phyloP scores from a whole-genome alignment of 345 rosid genomes.

The Boechera stricta region DNA sequence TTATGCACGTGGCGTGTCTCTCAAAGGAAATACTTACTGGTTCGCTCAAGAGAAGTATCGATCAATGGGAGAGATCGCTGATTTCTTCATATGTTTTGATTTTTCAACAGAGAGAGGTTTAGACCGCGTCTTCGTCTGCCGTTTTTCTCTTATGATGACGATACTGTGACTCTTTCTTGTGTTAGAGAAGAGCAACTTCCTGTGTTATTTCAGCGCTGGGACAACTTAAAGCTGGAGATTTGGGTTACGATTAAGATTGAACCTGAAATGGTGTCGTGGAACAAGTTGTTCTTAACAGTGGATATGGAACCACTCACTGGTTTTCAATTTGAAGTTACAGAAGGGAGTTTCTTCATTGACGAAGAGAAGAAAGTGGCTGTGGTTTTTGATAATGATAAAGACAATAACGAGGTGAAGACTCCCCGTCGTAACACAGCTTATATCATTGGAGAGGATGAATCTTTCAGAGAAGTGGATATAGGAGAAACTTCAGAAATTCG shows the following conservation, averaged over 20 bases:
- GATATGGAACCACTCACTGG: neutral
- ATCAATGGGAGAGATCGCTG: neutral
- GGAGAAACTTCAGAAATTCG: neutral
- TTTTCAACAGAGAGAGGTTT: neutral
- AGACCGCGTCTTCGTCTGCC: conserved; percentile 10
- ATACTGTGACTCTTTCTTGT: conserved; percentile 8
- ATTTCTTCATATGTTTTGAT: conserved; percentile 24
- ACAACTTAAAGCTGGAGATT: neutral
- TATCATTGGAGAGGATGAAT: conserved; percentile 23
- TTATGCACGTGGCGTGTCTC: neutral
- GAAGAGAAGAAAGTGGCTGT: neutral
- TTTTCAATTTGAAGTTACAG: neutral
- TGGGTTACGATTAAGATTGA: conserved; percentile 25
- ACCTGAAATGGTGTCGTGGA: neutral
- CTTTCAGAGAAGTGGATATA: conserved; percentile 3
- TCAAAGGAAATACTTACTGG: neutral
- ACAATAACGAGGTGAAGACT: no score
- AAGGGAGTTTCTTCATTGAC: conserved; percentile 12
- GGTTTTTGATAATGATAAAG: neutral
- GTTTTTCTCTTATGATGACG: neutral
- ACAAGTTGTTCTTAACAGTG: conserved; percentile 9
- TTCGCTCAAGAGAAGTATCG: neutral
- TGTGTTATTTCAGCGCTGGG: neutral
- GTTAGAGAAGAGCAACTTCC: conserved; percentile 23
- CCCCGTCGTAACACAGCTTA: conserved; percentile 18